These are phyloP conservation scores for Endotrypanum monterogeii DNA, from an alignment of 208 protist species.

Conservation along the genomic window DNA sequence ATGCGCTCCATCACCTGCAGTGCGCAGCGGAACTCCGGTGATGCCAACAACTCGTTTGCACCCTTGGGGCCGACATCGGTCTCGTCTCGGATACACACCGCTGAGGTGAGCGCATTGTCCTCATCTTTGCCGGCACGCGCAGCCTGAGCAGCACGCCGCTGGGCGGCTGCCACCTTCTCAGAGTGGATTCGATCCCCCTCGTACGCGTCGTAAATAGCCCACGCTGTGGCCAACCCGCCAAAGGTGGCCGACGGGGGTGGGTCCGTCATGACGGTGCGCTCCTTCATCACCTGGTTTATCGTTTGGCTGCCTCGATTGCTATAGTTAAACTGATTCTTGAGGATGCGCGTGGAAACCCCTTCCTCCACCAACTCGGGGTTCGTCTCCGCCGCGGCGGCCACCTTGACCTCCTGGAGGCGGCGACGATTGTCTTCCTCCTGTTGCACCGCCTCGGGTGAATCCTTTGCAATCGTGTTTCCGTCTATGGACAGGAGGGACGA, in stretches of 20 bases:
- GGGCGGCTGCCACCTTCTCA: slow-evolving; percentile 71
- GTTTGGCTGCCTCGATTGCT: slow-evolving; percentile 96
- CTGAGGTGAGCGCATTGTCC: slow-evolving; percentile 33
- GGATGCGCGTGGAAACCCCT: slow-evolving; percentile 83
- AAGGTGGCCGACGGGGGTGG: slow-evolving; percentile 92
- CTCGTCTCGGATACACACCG: slow-evolving; percentile 8
- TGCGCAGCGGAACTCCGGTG: slow-evolving; percentile 52
- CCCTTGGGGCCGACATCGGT: slow-evolving; percentile 31
- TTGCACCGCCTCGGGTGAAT: slow-evolving; percentile 87
- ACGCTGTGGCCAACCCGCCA: slow-evolving; percentile 89
- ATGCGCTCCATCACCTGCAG: slow-evolving; percentile 96
- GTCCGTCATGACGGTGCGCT: slow-evolving; percentile 89
- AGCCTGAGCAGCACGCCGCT: slow-evolving; percentile 63
- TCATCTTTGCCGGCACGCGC: slow-evolving; percentile 82
- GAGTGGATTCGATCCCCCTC: slow-evolving; percentile 89
- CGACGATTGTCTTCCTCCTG: slow-evolving; percentile 85
- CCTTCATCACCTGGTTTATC: slow-evolving; percentile 91
- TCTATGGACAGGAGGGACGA: slow-evolving; percentile 86
- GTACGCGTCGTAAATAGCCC: slow-evolving; percentile 97
- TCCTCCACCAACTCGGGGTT: slow-evolving; percentile 87
- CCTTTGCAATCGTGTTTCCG: slow-evolving; percentile 81
- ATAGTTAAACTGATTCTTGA: slow-evolving; percentile 99
- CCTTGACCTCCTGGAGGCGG: slow-evolving; percentile 68
- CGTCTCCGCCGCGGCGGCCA: slow-evolving; percentile 77
- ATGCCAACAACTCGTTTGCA: slow-evolving; percentile 67